These are phyloP conservation scores for Bipolaris victoriae DNA, from an alignment of 2,329 filamentous ascomycete genomes.

Conservation along the genomic window DNA sequence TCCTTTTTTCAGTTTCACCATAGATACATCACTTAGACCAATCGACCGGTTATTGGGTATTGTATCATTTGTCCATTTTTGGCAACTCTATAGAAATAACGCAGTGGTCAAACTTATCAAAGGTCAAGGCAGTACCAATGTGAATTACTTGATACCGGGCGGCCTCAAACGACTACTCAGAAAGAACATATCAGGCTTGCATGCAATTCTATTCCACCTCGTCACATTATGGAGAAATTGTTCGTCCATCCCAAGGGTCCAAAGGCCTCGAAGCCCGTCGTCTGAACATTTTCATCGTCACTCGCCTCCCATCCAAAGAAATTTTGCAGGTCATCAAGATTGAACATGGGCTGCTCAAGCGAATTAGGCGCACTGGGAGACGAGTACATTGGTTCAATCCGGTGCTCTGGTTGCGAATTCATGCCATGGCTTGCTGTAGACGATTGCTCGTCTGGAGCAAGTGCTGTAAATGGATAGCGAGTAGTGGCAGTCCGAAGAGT, in stretches of 20 bases:
- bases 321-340: conserved; percentile 41
- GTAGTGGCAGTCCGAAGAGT: conserved; percentile 18
- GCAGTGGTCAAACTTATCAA: too few species aligned
- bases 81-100: too few species aligned
- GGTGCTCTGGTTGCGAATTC: conserved; percentile 13
- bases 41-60: too few species aligned
- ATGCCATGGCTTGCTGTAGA: conserved; percentile 14
- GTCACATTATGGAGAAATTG: conserved; percentile 36
- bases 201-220: too few species aligned
- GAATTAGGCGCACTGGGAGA: conserved; percentile 13
- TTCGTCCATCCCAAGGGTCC: conserved; percentile 40
- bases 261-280: conserved; percentile 39
- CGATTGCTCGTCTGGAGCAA: conserved; percentile 3
- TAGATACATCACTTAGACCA: too few species aligned
- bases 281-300: conserved; percentile 33
- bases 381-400: conserved; percentile 20
- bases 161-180: too few species aligned
- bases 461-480: conserved; percentile 20
- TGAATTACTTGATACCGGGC: too few species aligned
- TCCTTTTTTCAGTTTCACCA: too few species aligned
- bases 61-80: too few species aligned
- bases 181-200: neutral
- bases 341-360: conserved; percentile 38
- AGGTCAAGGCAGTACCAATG: too few species aligned
- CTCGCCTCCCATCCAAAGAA: conserved; percentile 43